Evolutionary conservation across 805 yeast genomes (phyloP).

Genomic region (Yamadazyma paraphyllophila): DNA sequence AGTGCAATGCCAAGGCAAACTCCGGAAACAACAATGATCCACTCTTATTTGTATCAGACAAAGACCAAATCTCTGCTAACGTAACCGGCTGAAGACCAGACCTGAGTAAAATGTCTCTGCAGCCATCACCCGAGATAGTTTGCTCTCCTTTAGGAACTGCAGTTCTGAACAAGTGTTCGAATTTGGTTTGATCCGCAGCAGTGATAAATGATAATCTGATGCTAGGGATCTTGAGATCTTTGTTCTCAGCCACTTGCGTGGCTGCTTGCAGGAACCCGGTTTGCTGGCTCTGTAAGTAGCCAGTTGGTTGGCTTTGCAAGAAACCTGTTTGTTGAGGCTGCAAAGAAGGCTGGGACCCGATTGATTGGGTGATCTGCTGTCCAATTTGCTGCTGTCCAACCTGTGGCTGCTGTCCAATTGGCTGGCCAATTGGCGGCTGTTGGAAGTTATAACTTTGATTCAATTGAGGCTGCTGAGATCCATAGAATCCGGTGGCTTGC

Average conservation of each 20-base stretch:
- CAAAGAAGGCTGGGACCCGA: constrained; percentile 16
- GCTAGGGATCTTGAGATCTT: constrained; percentile 62
- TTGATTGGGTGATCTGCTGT: constrained; percentile 12
- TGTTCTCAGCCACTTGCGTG: constrained; percentile 51
- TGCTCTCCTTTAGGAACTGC: constrained; percentile 72
- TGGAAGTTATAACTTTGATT: constrained; percentile 19
- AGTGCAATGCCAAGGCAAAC: constrained; percentile 86
- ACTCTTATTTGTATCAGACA: constrained; percentile 84
- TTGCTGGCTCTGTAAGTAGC: constrained; percentile 21
- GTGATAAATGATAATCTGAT: constrained; percentile 84
- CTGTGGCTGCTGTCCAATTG: neutral
- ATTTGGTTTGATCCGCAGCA: constrained; percentile 80
- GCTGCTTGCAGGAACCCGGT: constrained; percentile 38
- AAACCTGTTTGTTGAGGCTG: constrained; percentile 18
- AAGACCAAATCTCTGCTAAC: constrained; percentile 84
- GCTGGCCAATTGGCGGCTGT: constrained; percentile 13
- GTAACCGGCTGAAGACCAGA: constrained; percentile 74
- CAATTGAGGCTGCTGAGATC: constrained; percentile 20
- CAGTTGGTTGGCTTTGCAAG: constrained; percentile 19
- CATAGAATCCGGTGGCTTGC: constrained; percentile 36
- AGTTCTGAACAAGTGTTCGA: constrained; percentile 78
- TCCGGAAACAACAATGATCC: constrained; percentile 90
- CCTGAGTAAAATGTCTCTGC: constrained; percentile 74
- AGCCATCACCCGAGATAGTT: constrained; percentile 67
- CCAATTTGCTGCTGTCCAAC: neutral